Conservation (phyloP, 2,329 filamentous ascomycete genomes). For the Penicillium italicum region DNA sequence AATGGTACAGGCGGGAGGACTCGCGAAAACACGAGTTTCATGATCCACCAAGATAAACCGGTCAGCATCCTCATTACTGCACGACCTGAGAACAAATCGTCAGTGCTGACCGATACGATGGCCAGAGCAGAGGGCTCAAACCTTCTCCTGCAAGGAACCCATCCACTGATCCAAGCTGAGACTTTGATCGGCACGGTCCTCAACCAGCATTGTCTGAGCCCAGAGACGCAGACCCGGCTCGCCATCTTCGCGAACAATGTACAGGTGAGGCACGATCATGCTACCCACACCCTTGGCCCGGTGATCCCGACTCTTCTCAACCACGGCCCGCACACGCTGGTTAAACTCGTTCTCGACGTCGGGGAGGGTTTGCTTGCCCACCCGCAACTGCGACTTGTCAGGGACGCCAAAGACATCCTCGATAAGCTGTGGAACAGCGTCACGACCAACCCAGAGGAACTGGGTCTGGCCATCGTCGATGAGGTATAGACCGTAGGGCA, state of each 20-base stretch:
- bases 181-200: constrained; percentile 90
- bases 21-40: constrained; percentile 1
- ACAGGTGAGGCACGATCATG: constrained; percentile 87
- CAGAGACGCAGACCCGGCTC: constrained; percentile 93
- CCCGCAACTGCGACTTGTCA: constrained; percentile 78
- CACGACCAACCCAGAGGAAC: constrained; percentile 93
- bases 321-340: constrained; percentile 82
- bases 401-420: constrained; percentile 84
- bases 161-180: constrained; percentile 93
- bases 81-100: constrained; percentile 10
- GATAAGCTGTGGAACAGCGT: constrained; percentile 85
- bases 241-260: constrained; percentile 90
- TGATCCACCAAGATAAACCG: not conserved
- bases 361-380: constrained; percentile 84
- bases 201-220: constrained; percentile 93
- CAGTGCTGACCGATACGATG: constrained; percentile 6
- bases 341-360: constrained; percentile 95
- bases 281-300: constrained; percentile 82
- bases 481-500: constrained; percentile 86
- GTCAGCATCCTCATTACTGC: constrained; percentile 6
- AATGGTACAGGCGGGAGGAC: constrained; percentile 19
- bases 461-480: constrained; percentile 97
- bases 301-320: constrained; percentile 90
- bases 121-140: constrained; percentile 43
- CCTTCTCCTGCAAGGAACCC: constrained; percentile 90